These are phyloP conservation scores for Acarospora socialis DNA, from an alignment of 2,329 filamentous ascomycete genomes.

Conservation along the genomic window DNA sequence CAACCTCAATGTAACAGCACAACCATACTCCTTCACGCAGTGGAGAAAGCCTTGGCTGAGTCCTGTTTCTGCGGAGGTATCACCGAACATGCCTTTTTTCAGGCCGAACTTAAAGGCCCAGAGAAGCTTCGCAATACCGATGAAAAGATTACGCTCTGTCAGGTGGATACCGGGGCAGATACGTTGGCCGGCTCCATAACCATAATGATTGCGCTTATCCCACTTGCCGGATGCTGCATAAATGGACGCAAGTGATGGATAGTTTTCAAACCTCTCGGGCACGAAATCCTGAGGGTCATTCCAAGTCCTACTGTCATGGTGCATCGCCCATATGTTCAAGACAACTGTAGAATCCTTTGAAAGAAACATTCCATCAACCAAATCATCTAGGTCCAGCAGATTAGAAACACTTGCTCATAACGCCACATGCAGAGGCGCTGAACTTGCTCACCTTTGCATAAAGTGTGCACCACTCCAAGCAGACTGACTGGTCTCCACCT, in stretches of 20 bases:
- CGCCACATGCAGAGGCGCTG: too few species aligned
- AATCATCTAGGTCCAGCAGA: conserved; percentile 15
- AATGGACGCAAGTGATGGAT: not conserved
- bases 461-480: conserved; percentile 16
- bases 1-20: conserved; percentile 1
- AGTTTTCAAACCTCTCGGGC: conserved; percentile 2
- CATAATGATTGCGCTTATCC: conserved; percentile 12
- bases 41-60: conserved; percentile 3
- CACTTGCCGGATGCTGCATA: not conserved
- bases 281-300: not conserved
- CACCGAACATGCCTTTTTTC: not conserved
- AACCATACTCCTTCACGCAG: conserved; percentile 5
- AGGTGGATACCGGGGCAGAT: conserved; percentile 21
- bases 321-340: conserved; percentile 17
- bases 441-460: conserved; percentile 16
- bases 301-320: conserved; percentile 7
- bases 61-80: conserved; percentile 3
- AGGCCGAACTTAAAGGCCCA: conserved; percentile 11
- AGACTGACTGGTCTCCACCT: conserved; percentile 21
- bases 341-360: conserved; percentile 18
- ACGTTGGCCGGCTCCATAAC: conserved; percentile 17
- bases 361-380: conserved; percentile 17
- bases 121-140: conserved; percentile 16
- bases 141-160: conserved; percentile 17
- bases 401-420: not conserved